These are phyloP conservation scores for Colletotrichum limetticola DNA, from an alignment of 2,329 filamentous ascomycete genomes.

Conservation along the genomic window DNA sequence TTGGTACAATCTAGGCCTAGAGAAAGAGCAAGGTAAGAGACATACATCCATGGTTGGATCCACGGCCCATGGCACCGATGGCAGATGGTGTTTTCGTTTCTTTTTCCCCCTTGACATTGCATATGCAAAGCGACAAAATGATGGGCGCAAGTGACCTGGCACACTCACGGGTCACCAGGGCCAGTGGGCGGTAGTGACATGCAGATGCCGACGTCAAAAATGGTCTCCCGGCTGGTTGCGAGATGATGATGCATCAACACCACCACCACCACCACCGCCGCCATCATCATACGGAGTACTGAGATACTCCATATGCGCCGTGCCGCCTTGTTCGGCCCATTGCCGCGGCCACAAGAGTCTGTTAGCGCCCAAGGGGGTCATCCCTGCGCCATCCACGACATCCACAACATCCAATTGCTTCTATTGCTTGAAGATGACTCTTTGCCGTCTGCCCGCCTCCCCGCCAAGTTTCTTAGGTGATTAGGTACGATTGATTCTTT, in stretches of 20 bases:
- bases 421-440: slow-evolving; percentile 2
- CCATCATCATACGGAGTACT: background rate
- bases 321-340: slow-evolving; percentile 22
- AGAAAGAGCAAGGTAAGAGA: background rate
- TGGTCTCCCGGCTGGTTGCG: background rate
- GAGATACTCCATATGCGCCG: background rate
- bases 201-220: background rate
- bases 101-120: background rate
- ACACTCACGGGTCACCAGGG: too few species aligned
- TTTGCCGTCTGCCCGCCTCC: background rate
- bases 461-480: background rate
- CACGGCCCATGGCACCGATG: too few species aligned
- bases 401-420: slow-evolving; percentile 24
- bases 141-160: background rate
- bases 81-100: background rate
- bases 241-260: background rate
- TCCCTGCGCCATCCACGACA: slow-evolving; percentile 13
- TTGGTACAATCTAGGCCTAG: too few species aligned
- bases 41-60: background rate
- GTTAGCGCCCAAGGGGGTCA: slow-evolving; percentile 30
- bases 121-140: background rate
- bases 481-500: background rate
- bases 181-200: background rate
- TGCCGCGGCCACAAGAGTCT: slow-evolving; percentile 20
- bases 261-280: background rate